Evolutionary conservation across 139 green algal genomes (phyloP).

Genomic region (Haematococcus lacustris): DNA sequence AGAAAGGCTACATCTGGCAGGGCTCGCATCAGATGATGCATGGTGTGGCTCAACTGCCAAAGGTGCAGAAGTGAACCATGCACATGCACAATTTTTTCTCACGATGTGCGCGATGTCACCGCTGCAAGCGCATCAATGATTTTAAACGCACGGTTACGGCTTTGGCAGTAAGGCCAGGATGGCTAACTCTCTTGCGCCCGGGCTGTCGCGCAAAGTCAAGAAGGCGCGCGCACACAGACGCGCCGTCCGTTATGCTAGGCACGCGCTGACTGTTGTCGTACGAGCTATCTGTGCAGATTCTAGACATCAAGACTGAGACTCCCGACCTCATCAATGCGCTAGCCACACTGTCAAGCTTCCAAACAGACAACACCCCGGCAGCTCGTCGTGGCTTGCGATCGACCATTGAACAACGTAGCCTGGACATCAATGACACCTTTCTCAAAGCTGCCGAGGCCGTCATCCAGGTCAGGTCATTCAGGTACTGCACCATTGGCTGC

Average conservation of each 20-base stretch:
- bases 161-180: not conserved
- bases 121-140: no score
- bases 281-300: slow-evolving; percentile 42
- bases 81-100: no score
- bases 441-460: slow-evolving; percentile 58
- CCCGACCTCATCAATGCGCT: slow-evolving; percentile 72
- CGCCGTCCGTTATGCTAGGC: not conserved
- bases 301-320: slow-evolving; percentile 79
- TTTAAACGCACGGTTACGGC: no score
- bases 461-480: slow-evolving; percentile 35
- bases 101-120: no score
- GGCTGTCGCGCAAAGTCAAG: slow-evolving; percentile 75
- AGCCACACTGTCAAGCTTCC: slow-evolving; percentile 66
- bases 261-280: not conserved
- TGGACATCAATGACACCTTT: slow-evolving; percentile 72
- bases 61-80: not conserved
- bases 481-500: not conserved
- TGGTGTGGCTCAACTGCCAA: not conserved
- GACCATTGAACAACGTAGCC: slow-evolving; percentile 49
- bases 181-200: slow-evolving; percentile 46
- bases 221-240: slow-evolving; percentile 44
- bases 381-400: slow-evolving; percentile 9
- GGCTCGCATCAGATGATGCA: no score
- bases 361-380: slow-evolving; percentile 61
- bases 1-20: not conserved